phyloP scores from a whole-genome alignment of 768 basidiomycete genomes.

The Rhodosporidiobolus sp. region DNA sequence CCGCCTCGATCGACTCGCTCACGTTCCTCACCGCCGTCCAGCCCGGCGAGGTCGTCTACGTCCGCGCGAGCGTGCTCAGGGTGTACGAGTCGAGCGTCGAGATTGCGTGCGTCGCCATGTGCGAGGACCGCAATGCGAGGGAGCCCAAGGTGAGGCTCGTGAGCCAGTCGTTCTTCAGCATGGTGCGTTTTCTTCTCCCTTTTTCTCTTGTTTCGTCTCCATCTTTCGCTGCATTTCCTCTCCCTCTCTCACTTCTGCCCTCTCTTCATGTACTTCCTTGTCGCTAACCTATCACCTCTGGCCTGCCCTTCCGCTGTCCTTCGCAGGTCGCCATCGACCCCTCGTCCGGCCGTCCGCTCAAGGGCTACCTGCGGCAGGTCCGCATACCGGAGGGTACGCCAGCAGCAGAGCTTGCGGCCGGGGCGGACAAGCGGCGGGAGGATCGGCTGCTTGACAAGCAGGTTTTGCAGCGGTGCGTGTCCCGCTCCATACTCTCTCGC shows the following conservation, averaged over 20 bases:
- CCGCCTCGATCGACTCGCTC: slow-evolving; percentile 34
- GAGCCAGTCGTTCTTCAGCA: slow-evolving; percentile 30
- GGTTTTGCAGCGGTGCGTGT: slow-evolving; percentile 32
- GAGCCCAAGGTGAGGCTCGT: slow-evolving; percentile 21
- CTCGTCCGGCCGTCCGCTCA: slow-evolving; percentile 17
- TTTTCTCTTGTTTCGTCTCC: no score
- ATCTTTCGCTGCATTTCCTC: no score
- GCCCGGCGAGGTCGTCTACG: slow-evolving; percentile 34
- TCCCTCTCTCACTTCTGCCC: background rate
- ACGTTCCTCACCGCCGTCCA: slow-evolving; percentile 33
- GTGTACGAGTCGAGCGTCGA: slow-evolving; percentile 35
- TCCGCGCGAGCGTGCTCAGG: slow-evolving; percentile 22
- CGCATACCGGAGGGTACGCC: slow-evolving; percentile 12
- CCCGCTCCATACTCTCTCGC: no score
- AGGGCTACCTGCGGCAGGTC: slow-evolving; percentile 24
- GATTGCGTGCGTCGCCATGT: slow-evolving; percentile 22
- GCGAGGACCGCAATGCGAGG: slow-evolving; percentile 37
- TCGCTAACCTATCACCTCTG: no score
- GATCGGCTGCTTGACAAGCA: slow-evolving; percentile 35
- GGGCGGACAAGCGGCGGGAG: slow-evolving; percentile 20
- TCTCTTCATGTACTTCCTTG: no score
- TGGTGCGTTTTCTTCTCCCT: slow-evolving; percentile 14
- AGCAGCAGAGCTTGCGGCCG: slow-evolving; percentile 4
- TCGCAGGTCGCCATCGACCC: slow-evolving; percentile 38
- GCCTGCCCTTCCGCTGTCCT: background rate